phyloP scores from a whole-genome alignment of 352 stramenopile species.

The Aphanomyces stellatus region DNA sequence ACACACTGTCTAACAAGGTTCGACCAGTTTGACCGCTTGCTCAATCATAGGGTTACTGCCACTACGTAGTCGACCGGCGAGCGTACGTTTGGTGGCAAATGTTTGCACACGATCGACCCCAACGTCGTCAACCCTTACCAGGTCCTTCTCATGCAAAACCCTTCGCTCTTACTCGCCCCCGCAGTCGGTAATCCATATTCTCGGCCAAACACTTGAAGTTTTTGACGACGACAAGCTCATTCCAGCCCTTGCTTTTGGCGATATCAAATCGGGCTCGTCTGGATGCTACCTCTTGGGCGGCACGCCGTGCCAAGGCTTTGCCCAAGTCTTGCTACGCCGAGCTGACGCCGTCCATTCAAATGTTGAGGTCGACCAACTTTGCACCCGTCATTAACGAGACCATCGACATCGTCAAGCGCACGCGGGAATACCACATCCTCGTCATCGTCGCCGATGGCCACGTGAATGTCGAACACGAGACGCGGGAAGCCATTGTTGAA shows the following conservation, averaged over 20 bases:
- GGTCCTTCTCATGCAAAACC: no score
- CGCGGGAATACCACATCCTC: slow-evolving; percentile 53
- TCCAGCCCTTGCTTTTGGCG: slow-evolving; percentile 58
- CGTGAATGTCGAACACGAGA: slow-evolving; percentile 58
- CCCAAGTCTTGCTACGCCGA: slow-evolving; percentile 56
- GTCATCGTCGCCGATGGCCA: slow-evolving; percentile 70
- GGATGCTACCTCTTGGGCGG: slow-evolving; percentile 43
- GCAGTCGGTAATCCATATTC: slow-evolving; percentile 63
- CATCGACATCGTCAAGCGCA: slow-evolving; percentile 22
- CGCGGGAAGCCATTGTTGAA: slow-evolving; percentile 49
- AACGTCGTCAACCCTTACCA: slow-evolving; percentile 51
- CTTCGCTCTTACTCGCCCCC: no score
- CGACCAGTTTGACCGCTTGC: neutral
- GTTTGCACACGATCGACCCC: slow-evolving; percentile 49
- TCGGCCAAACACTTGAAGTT: slow-evolving; percentile 54
- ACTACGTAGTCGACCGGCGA: slow-evolving; percentile 44
- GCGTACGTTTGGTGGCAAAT: slow-evolving; percentile 45
- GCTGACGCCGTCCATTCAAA: slow-evolving; percentile 44
- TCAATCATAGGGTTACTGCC: neutral
- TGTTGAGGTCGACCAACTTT: slow-evolving; percentile 55
- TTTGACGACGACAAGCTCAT: slow-evolving; percentile 81
- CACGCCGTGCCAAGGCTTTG: slow-evolving; percentile 42
- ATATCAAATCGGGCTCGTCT: slow-evolving; percentile 36
- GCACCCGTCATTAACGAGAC: slow-evolving; percentile 53
- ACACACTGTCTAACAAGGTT: slow-evolving; percentile 53